Evolutionary conservation across 2,329 filamentous ascomycete species (phyloP), one percentile per base, ranked within the genome.

Genomic region (Ambrosiella cleistominuta): DNA sequence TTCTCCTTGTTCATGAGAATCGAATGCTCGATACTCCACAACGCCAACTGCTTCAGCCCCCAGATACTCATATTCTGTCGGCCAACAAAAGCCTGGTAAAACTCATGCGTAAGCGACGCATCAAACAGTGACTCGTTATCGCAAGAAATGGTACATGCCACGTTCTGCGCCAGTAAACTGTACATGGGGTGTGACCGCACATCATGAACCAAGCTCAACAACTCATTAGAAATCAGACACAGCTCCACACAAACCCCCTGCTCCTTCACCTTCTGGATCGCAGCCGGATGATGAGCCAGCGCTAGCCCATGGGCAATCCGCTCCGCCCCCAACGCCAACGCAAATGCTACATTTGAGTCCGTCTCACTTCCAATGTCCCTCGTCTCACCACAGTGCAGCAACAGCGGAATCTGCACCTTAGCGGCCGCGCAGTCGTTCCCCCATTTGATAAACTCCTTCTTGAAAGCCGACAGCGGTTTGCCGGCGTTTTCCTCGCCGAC

Each of bases 351-450:
- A 65, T 88, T 89, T 15, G 76, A 80, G 62, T 88, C 81, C 1
- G 76, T 75, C 4, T 80, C 77, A 27, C 75, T 76, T 42, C 83
- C 84, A 7, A 77, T 75, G 37, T 86, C 81, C 3, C 86, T 72
- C 1, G 85, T 86, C 70, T 89, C 85, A 27, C 85, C 85, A 62
- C 85, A 87, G 68, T 89, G 85, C 64, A 88, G 86, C 44, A 88
- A 71, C 64, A 88, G 86, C 0, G 85, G 85, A 2, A 88, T 84
- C 0, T 80, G 73, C 3, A 84, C 60, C 0, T 71, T 66, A 1
- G 63, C 59, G 3, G 7, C n/a, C 11, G 13, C 35, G n/a, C 37
- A n/a, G n/a, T 54, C 39, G 15, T 49, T 49, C 40, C 40, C 40
- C 64, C 86, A 85, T 1, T 71, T 70, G 2, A 82, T 68, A 6